Base-by-base conservation (phyloP, 164 flowering plant species). In the Chimonanthus salicifolius region DNA sequence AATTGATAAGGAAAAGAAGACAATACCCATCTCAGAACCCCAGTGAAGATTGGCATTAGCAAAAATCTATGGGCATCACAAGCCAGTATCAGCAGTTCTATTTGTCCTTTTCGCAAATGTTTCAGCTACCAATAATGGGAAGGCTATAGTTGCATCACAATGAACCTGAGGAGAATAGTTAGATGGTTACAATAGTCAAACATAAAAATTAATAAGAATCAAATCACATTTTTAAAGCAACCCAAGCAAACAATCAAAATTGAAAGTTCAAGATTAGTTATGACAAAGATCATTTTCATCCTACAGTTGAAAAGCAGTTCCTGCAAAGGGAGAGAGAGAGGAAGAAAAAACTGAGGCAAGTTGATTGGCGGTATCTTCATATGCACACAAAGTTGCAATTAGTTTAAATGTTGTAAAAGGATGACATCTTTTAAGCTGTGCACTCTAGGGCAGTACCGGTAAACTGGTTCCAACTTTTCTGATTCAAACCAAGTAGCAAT, bases 121-220 rank as follows among this genome's bases (percentile, higher is more conserved):
- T 79, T 91, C 92, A 0, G 98, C 95, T 18, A 94, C 94, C 75
- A 94, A 81, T 46, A 94, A 69, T 16, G 98, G 98, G 74, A 94
- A 92, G 9, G 97, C 97, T 74, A 91, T 94, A 16, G 97, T 94
- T 75, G 98, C 97, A 84, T 94, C 97, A 76, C 98, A 94, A 72
- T 92, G 95, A 11, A 94, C 98, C 98, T 94, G 84, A 51, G 71
- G 71, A 7, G 65, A 45, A 58, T 20, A 1, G 20, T 65, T 46
- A 15, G 16, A 66, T 63, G 16, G 13, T 58, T 43, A 43, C 13
- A 13, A 18, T 8, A 20, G 46, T 33, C 33, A 33, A 33, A 33
- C 33, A 33, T 33, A 33, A 69, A 16, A 9, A 69, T 8, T 7
- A 21, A 18, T 33, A 50, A 4, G n/a, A 69, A 48, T 4, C 33